Evolutionary conservation across 1,284 basidiomycete species (phyloP), one percentile per base, ranked within the genome.

Genomic region (Bjerkandera adusta): DNA sequence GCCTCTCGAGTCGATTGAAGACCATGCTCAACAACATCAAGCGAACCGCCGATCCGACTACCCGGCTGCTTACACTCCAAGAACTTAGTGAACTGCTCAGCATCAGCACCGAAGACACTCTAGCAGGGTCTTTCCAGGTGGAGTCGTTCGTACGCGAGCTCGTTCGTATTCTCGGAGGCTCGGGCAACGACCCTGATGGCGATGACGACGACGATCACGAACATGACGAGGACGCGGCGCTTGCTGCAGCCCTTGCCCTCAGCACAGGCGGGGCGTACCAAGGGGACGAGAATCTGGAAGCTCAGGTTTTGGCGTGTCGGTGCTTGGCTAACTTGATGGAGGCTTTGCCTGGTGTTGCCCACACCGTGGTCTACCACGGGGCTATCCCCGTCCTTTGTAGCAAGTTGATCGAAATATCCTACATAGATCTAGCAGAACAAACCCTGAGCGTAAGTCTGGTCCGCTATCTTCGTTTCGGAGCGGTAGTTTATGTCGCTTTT

Each of bases 261-360:
- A 89, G 86, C 54, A 64, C 77, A 1, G 80, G 76, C 12, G 62
- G 64, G 7, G 61, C 68, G 11, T 87, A 76, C 59, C 80, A 83
- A 58, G 89, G 86, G 27, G 87, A 88, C 59, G 88, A 89, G 55
- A 92, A 95, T 62, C 81, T 92, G 47, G 92, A 96, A 68, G 88
- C 89, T 20, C 92, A 95, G 68, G 82, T 97, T 36, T 76, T 97
- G 38, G 94, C 95, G 36, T 97, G 93, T 67, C 79, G 95, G 50
- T 97, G 94, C 65, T 75, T 97, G 45, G 94, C 94, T 34, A 97
- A 97, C 65, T 76, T 97, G 49, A 94, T 97, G 91, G 94, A 97
- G 67, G 94, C 93, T 8, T 75, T 97, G 11, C 95, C 95, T 12
- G 93, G 93, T 22, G 89, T 92, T 43, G 91, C 92, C 8, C 92